Percentiles rank a stretch among this genome's conserved stretches.
These are phyloP conservation scores for Dactylorhiza incarnata DNA, from an alignment of 106 monocot species.

Conservation along the genomic window DNA sequence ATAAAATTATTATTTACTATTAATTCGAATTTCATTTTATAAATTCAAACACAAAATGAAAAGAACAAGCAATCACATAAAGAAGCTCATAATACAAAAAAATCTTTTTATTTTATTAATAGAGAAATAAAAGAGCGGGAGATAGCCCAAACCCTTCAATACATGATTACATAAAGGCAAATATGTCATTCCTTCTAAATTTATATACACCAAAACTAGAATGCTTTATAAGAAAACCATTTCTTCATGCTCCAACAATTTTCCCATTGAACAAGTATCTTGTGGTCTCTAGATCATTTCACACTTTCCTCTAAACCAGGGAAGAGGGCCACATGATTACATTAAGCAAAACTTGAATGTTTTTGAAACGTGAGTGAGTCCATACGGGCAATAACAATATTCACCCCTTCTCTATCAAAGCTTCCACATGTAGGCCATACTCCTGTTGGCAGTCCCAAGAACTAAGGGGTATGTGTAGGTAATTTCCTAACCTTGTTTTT, in stretches of 20 bases:
- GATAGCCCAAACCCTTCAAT: no score
- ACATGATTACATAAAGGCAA: no score
- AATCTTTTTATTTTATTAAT: no score
- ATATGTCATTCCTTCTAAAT: no score
- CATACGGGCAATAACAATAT: slow-evolving; percentile 88
- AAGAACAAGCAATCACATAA: no score
- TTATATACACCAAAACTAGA: no score
- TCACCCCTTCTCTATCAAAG: slow-evolving; percentile 83
- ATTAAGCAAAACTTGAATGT: slow-evolving; percentile 77
- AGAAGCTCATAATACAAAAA: no score
- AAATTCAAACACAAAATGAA: no score
- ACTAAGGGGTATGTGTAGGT: slow-evolving; percentile 97
- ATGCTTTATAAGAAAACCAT: no score
- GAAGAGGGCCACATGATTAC: slow-evolving; percentile 70
- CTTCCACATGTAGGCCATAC: slow-evolving; percentile 96
- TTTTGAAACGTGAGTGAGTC: slow-evolving; percentile 84
- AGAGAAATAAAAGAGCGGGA: no score
- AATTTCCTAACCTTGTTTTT: slow-evolving; percentile 79
- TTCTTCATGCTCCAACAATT: slow-evolving; percentile 95
- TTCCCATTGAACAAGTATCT: slow-evolving; percentile 84
- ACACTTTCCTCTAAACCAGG: slow-evolving; percentile 79
- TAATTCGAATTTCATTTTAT: no score
- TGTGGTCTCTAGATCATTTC: slow-evolving; percentile 68
- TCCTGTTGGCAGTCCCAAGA: slow-evolving; percentile 74
- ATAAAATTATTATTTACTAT: no score